Evolutionary conservation across 441 rosid genomes (phyloP).

Genomic region (Gossypium lobatum): DNA sequence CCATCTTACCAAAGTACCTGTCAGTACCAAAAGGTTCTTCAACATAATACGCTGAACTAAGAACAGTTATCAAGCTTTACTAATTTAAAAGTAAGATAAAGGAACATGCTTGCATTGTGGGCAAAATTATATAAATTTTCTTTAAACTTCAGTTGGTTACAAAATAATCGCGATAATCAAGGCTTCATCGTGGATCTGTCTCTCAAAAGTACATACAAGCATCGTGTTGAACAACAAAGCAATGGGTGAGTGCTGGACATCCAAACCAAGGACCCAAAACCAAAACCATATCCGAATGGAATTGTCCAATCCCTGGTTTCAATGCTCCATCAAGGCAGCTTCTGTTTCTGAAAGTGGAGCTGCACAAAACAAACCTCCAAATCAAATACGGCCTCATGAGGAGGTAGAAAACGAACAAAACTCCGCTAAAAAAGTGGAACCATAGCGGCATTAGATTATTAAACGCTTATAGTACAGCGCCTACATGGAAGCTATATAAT

Average conservation of each 20-base stretch:
- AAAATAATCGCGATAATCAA: not conserved
- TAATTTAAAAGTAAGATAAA: too few species aligned
- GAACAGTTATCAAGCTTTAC: too few species aligned
- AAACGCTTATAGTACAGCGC: not conserved
- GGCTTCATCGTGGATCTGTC: conserved; percentile 3
- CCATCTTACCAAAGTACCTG: too few species aligned
- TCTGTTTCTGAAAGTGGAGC: conserved; percentile 97
- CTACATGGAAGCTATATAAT: not conserved
- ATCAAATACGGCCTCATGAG: conserved; percentile 4
- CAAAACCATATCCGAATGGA: conserved; percentile 21
- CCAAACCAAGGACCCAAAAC: conserved; percentile 20
- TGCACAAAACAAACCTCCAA: conserved; percentile 35
- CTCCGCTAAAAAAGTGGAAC: not conserved
- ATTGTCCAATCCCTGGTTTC: conserved; percentile 24
- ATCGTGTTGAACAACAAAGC: conserved; percentile 23
- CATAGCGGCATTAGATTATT: not conserved
- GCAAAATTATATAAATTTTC: too few species aligned
- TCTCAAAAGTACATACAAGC: conserved; percentile 12
- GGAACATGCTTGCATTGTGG: too few species aligned
- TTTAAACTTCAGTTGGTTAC: not conserved
- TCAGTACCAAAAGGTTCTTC: too few species aligned
- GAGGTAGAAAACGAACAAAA: not conserved
- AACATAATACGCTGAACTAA: too few species aligned
- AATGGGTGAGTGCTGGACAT: conserved; percentile 26
- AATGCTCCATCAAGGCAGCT: conserved; percentile 88